phyloP scores from a whole-genome alignment of 768 basidiomycete genomes.

The Suillus spraguei region DNA sequence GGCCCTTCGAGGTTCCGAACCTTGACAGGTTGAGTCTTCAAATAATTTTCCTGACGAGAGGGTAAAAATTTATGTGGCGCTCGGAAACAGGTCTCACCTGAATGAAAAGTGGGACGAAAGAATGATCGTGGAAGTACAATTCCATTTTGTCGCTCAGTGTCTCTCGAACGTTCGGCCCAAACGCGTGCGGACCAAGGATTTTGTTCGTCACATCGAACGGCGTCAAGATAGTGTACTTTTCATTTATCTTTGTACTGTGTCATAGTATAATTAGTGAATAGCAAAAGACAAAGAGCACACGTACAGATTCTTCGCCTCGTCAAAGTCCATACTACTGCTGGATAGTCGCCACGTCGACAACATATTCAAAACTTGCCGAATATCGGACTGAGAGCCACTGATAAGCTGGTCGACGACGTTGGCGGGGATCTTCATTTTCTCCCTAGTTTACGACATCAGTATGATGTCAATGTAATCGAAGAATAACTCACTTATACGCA shows the following conservation, averaged over 20 bases:
- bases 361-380: slow-evolving; percentile 97
- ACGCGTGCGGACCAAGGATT: slow-evolving; percentile 89
- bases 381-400: slow-evolving; percentile 88
- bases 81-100: slow-evolving; percentile 53
- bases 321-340: slow-evolving; percentile 80
- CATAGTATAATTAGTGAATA: neutral
- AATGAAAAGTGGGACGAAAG: slow-evolving; percentile 93
- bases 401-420: slow-evolving; percentile 94
- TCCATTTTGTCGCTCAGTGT: slow-evolving; percentile 93
- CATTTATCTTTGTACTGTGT: slow-evolving; percentile 80
- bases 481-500: slow-evolving; percentile 75
- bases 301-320: slow-evolving; percentile 89
- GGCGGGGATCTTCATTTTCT: slow-evolving; percentile 89
- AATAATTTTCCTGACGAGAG: slow-evolving; percentile 85
- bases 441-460: slow-evolving; percentile 47
- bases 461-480: neutral
- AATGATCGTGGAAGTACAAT: slow-evolving; percentile 94
- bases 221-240: slow-evolving; percentile 88
- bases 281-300: slow-evolving; percentile 30
- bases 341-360: slow-evolving; percentile 96
- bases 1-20: slow-evolving; percentile 60
- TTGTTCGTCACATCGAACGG: slow-evolving; percentile 93
- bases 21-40: slow-evolving; percentile 77
- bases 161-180: slow-evolving; percentile 78
- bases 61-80: neutral